Percentiles rank a stretch among this genome's conserved stretches.
Evolutionary conservation across 2,329 filamentous ascomycete species (phyloP).

Genomic region (Alternaria dauci): DNA sequence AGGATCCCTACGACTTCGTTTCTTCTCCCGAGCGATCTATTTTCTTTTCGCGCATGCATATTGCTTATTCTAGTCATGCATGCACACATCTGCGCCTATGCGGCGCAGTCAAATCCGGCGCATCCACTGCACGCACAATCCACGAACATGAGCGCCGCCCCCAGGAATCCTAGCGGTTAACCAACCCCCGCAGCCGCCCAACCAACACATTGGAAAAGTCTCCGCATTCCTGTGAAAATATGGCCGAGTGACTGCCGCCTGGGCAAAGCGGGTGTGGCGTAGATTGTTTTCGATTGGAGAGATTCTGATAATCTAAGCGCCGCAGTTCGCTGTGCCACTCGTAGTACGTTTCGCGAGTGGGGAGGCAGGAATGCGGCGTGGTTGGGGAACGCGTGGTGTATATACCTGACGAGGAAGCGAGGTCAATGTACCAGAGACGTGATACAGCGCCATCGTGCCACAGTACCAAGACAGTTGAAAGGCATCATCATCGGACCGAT

Average conservation of each 20-base stretch:
- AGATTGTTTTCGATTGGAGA: background rate
- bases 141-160: background rate
- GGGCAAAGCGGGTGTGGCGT: background rate
- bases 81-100: background rate
- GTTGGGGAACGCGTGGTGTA: background rate
- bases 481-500: background rate
- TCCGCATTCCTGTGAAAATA: background rate
- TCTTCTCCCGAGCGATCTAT: background rate
- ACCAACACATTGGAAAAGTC: background rate
- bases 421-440: background rate
- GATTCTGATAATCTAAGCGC: conserved; percentile 14
- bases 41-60: background rate
- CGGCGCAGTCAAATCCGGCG: background rate
- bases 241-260: background rate
- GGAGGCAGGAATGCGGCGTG: conserved; percentile 1
- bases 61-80: background rate
- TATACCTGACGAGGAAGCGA: background rate
- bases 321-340: conserved; percentile 21
- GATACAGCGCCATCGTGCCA: background rate
- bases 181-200: background rate
- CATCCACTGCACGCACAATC: background rate
- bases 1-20: background rate
- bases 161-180: background rate
- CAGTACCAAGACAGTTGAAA: background rate
- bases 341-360: conserved; percentile 2